Evolutionary conservation across 768 basidiomycete species (phyloP).

Genomic region (Amanita rubescens): DNA sequence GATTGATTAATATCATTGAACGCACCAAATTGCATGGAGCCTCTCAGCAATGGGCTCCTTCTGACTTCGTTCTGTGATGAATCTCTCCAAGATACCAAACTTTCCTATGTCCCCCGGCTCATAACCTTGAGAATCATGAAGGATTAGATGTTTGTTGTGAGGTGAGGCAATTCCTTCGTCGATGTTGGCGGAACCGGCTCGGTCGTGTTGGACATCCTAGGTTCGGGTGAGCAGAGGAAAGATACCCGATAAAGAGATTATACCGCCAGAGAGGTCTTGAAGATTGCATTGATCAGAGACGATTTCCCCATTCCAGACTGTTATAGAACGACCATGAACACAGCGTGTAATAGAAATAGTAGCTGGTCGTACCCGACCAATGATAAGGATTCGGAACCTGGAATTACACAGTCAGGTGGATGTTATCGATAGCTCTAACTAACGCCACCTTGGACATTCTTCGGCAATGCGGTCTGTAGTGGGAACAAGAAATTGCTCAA

Average conservation of each 20-base stretch:
- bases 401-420: background rate
- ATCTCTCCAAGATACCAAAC: background rate
- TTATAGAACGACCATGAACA: background rate
- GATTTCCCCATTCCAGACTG: background rate
- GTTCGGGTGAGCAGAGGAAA: background rate
- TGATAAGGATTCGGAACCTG: background rate
- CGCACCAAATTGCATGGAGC: slow-evolving; percentile 17
- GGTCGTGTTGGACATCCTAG: slow-evolving; percentile 15
- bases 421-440: background rate
- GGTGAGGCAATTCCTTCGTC: background rate
- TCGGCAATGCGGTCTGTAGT: background rate
- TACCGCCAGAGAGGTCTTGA: slow-evolving; percentile 1
- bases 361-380: slow-evolving; percentile 13
- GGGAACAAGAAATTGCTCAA: background rate
- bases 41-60: background rate
- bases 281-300: background rate
- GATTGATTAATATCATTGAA: background rate
- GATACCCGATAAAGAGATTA: no score
- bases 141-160: background rate
- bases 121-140: slow-evolving; percentile 25
- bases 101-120: slow-evolving; percentile 16
- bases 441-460: background rate
- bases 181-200: background rate
- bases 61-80: background rate
- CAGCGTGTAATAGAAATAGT: background rate